Base-by-base conservation (phyloP, 2,329 filamentous ascomycete species). In the Trichoderma atroviride region DNA sequence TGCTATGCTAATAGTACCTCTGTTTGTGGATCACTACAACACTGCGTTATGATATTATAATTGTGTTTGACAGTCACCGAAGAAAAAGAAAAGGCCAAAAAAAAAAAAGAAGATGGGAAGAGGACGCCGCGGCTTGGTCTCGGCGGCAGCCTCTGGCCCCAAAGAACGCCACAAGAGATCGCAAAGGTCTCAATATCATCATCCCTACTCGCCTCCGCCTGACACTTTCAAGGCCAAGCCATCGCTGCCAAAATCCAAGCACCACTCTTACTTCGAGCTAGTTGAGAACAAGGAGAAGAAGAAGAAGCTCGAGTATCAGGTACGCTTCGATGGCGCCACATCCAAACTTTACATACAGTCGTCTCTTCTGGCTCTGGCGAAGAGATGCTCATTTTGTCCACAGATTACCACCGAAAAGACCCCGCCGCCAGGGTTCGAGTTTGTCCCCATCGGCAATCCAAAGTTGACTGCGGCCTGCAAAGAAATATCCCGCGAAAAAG, bases 281-380 rank as follows among this genome's bases (percentile, higher is more conserved):
- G 85, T 89, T 70, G 86, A 90, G 74, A 91, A 91, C 74, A 84
- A 84, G 69, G 85, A 90, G 72, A 88, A 86, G 76, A 90, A 88
- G 77, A 87, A 87, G 79, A 90, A 88, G 75, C 83, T 91, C 62
- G 87, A 90, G 75, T 85, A 85, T 72, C 74, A 88, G 86, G 88
- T 89, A 85, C 65, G 71, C 76, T 89, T 85, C 66, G 71, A 75
- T 72, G 55, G 72, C 62, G 71, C 55, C 66, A 53, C 64, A 69
- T 62, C 59, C 59, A 64, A 5, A 14, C 4, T 5, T 11, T 10
- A 11, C 16, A 52, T 40, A 62, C 64, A 37, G 70, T 71, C 70
- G 24, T 35, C 50, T 53, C 22, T 4, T 43, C 16, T 43, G 11
- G 31, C n/a, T 27, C 35, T 16, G 9, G 19, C 11, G 33, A 22